A percentile compares a stretch with the other conserved stretches of the same genome.
These are phyloP conservation scores for Aspergillus egyptiacus DNA, from an alignment of 495 filamentous ascomycete species.

Conservation along the genomic window DNA sequence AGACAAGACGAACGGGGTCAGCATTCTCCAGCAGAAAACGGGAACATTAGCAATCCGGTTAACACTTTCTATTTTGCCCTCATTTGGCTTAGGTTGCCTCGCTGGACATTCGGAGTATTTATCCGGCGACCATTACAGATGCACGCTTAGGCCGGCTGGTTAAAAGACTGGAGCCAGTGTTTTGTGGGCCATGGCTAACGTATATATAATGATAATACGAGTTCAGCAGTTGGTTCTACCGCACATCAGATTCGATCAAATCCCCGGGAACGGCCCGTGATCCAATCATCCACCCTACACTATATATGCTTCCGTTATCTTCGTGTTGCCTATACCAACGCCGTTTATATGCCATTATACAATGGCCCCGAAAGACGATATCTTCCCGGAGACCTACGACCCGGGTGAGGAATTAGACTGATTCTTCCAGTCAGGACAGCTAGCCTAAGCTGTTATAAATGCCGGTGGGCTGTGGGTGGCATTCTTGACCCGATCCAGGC, in stretches of 20 bases:
- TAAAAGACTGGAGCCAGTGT: no score
- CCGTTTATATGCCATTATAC: no score
- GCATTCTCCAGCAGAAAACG: background rate
- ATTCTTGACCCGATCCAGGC: constrained; percentile 21
- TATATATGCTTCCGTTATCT: background rate
- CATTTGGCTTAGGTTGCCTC: background rate
- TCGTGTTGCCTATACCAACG: no score
- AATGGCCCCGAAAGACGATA: no score
- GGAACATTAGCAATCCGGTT: background rate
- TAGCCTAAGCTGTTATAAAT: constrained; percentile 1
- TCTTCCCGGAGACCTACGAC: no score
- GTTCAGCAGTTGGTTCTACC: no score
- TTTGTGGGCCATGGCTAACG: no score
- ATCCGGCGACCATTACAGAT: background rate
- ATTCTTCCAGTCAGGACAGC: background rate
- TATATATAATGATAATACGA: background rate
- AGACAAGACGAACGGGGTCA: no score
- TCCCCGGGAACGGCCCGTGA: no score
- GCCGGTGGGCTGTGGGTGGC: constrained; percentile 8
- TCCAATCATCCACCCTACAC: background rate
- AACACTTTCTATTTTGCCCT: background rate
- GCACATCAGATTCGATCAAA: no score
- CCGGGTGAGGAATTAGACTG: no score
- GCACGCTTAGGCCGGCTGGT: no score
- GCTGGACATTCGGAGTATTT: constrained; percentile 2